A percentile compares a stretch with the other conserved stretches of the same genome.
Evolutionary conservation across 352 stramenopile genomes (phyloP).

Genomic region (Phytophthora multivora): DNA sequence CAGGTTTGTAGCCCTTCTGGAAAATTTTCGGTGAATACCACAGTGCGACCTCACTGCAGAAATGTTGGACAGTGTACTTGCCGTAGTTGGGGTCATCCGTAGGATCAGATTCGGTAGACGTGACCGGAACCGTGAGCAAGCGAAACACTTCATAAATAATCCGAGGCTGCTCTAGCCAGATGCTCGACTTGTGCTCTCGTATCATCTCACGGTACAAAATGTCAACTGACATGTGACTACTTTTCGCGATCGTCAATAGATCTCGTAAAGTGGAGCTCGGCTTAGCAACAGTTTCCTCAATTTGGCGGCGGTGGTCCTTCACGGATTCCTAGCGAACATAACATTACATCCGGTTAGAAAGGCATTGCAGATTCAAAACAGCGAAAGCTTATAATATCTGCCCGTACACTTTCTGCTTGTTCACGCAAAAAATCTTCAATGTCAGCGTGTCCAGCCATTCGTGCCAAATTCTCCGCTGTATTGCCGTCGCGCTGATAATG

Average conservation of each 20-base stretch:
- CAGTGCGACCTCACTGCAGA: conserved; percentile 81
- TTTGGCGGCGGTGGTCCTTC: conserved; percentile 82
- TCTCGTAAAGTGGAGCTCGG: conserved; percentile 63
- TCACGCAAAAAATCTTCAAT: conserved; percentile 85
- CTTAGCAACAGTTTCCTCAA: conserved; percentile 77
- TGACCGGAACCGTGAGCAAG: conserved; percentile 55
- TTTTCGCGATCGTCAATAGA: conserved; percentile 69
- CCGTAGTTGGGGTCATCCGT: conserved; percentile 73
- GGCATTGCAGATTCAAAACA: neutral
- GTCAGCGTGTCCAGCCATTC: conserved; percentile 56
- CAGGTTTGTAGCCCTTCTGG: conserved; percentile 52
- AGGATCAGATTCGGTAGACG: conserved; percentile 37
- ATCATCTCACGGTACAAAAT: conserved; percentile 80
- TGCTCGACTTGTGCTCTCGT: conserved; percentile 68
- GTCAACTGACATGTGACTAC: conserved; percentile 72
- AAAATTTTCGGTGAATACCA: conserved; percentile 84
- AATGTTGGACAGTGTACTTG: conserved; percentile 83
- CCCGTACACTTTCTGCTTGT: conserved; percentile 79
- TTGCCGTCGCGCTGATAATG: conserved; percentile 67
- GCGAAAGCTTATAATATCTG: neutral
- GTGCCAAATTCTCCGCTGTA: conserved; percentile 72
- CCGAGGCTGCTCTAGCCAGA: conserved; percentile 75
- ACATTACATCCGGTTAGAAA: conserved; percentile 3
- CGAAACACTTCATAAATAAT: conserved; percentile 88
- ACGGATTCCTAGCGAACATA: conserved; percentile 66